These are phyloP conservation scores for Aspergillus proliferans DNA, from an alignment of 2,329 filamentous ascomycete genomes.

Conservation along the genomic window DNA sequence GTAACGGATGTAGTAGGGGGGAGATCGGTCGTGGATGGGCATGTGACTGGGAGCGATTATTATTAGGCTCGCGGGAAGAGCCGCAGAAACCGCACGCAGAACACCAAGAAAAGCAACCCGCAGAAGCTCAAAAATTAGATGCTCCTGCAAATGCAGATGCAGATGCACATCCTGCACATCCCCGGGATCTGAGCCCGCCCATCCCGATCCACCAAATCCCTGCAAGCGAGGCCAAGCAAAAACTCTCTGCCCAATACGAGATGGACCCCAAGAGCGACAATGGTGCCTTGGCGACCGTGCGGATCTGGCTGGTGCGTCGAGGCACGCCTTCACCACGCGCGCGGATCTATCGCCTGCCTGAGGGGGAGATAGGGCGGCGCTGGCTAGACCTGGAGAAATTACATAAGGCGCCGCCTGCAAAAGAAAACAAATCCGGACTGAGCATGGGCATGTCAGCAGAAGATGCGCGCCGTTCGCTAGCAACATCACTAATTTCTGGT, in stretches of 20 bases:
- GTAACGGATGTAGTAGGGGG: slow-evolving; percentile 61
- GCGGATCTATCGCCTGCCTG: slow-evolving; percentile 80
- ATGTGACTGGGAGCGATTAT: slow-evolving; percentile 74
- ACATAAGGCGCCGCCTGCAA: neutral
- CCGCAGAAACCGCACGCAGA: slow-evolving; percentile 12
- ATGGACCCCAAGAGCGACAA: slow-evolving; percentile 7
- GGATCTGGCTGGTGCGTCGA: slow-evolving; percentile 60
- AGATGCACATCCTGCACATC: too few relatives aligned
- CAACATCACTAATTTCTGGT: slow-evolving; percentile 33
- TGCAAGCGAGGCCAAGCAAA: too few relatives aligned
- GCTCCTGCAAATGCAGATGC: too few relatives aligned
- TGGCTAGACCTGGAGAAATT: slow-evolving; percentile 5
- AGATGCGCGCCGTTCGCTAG: slow-evolving; percentile 22
- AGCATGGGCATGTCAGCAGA: slow-evolving; percentile 3
- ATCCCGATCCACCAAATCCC: too few relatives aligned
- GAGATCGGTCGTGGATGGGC: slow-evolving; percentile 77
- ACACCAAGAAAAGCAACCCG: too few relatives aligned
- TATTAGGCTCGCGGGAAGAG: slow-evolving; percentile 33
- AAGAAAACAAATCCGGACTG: neutral
- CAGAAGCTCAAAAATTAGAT: too few relatives aligned
- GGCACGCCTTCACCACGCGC: slow-evolving; percentile 68
- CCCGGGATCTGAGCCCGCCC: too few relatives aligned
- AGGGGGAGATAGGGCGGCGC: slow-evolving; percentile 17
- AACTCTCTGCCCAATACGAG: too few relatives aligned
- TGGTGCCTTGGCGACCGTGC: slow-evolving; percentile 52